Conservation (phyloP, 2,329 filamentous ascomycete species). For the Trichoderma sp. region DNA sequence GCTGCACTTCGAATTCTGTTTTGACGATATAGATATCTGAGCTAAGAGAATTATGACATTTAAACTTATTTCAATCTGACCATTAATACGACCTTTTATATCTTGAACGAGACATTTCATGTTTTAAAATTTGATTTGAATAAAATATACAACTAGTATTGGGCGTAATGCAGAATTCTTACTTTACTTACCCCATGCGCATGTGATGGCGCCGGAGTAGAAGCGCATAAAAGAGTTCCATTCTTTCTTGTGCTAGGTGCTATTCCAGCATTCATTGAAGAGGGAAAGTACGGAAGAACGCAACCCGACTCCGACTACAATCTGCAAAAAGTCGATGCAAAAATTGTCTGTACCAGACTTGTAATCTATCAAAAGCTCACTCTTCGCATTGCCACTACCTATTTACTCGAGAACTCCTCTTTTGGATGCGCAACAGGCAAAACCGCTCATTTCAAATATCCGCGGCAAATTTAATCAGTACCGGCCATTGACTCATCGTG, state of each 20-base stretch:
- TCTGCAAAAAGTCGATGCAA: neutral
- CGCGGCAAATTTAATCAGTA: neutral
- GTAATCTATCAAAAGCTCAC: neutral
- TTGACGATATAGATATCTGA: neutral
- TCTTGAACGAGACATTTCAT: no score
- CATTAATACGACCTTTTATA: no score
- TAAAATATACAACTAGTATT: no score
- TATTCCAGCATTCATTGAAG: neutral
- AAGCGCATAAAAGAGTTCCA: no score
- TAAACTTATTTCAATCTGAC: no score
- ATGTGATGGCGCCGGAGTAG: neutral
- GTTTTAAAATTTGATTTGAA: no score
- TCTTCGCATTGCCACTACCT: neutral
- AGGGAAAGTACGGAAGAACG: slow-evolving; percentile 10
- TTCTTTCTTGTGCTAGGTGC: no score
- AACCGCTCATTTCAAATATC: neutral
- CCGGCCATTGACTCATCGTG: slow-evolving; percentile 9
- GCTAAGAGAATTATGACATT: no score
- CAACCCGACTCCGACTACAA: slow-evolving; percentile 5
- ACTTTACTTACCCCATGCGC: neutral
- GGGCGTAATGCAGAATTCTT: no score
- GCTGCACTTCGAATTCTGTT: neutral
- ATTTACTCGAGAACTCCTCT: neutral
- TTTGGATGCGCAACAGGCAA: neutral
- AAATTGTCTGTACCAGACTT: neutral